These are phyloP conservation scores for Apiospora kogelbergensis DNA, from an alignment of 2,329 filamentous ascomycete genomes.

Conservation along the genomic window DNA sequence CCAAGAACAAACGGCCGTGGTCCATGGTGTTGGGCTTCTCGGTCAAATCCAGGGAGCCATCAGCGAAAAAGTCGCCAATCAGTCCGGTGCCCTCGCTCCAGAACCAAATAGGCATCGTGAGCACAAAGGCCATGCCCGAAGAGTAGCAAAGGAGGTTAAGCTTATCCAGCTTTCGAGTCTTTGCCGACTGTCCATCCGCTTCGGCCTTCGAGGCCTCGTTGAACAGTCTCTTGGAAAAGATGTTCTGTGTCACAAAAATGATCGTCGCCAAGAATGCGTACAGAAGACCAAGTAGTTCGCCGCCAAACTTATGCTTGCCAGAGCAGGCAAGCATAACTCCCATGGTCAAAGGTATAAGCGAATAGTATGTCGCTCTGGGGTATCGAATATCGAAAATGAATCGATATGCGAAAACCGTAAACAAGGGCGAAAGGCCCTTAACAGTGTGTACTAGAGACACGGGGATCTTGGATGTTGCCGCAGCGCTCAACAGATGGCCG, in stretches of 20 bases:
- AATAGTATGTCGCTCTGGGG: slow-evolving; percentile 81
- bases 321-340: slow-evolving; percentile 98
- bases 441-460: slow-evolving; percentile 98
- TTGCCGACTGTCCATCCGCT: slow-evolving; percentile 63
- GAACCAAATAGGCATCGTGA: slow-evolving; percentile 90
- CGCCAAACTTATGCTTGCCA: slow-evolving; percentile 72
- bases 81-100: slow-evolving; percentile 83
- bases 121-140: slow-evolving; percentile 85
- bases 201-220: slow-evolving; percentile 89
- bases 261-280: slow-evolving; percentile 88
- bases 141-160: slow-evolving; percentile 96
- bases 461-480: slow-evolving; percentile 90
- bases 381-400: slow-evolving; percentile 87
- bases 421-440: slow-evolving; percentile 92
- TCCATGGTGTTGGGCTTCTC: slow-evolving; percentile 67
- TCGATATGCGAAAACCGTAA: slow-evolving; percentile 92
- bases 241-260: slow-evolving; percentile 97
- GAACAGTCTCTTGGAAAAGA: slow-evolving; percentile 96
- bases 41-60: slow-evolving; percentile 70
- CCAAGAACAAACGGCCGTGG: slow-evolving; percentile 71
- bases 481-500: slow-evolving; percentile 90
- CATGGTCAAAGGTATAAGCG: slow-evolving; percentile 83
- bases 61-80: slow-evolving; percentile 73
- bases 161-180: slow-evolving; percentile 85
- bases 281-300: slow-evolving; percentile 85